Percentiles rank a stretch among this genome's conserved stretches.
phyloP scores from a whole-genome alignment of 1,284 basidiomycete species.

The Polyporus tsugae region DNA sequence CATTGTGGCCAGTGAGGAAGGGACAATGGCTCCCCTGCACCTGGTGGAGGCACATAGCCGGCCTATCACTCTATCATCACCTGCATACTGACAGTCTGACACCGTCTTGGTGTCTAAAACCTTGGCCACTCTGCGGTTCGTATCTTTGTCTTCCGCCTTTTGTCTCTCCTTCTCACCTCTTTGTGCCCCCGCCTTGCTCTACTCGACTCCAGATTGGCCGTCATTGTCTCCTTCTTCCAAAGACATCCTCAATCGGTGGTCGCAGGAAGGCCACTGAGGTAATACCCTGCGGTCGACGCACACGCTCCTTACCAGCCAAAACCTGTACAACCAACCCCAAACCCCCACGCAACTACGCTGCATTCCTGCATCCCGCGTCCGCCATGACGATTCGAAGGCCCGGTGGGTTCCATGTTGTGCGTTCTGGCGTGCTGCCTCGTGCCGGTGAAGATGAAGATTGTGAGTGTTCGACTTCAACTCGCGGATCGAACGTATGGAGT shows the following conservation, averaged over 20 bases:
- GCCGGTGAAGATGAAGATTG: constrained; percentile 12
- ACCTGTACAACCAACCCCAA: constrained; percentile 9
- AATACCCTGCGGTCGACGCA: constrained; percentile 23
- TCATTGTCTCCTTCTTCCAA: constrained; percentile 13
- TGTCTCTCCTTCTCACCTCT: constrained; percentile 24
- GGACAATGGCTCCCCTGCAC: constrained; percentile 28
- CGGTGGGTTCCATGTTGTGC: constrained; percentile 12
- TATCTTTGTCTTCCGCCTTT: constrained; percentile 30
- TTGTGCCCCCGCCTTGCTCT: constrained; percentile 8
- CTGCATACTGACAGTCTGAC: background rate
- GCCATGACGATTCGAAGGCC: constrained; percentile 11
- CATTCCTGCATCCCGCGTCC: constrained; percentile 1
- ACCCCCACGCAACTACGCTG: background rate
- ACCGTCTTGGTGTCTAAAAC: constrained; percentile 1
- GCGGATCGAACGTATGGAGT: background rate
- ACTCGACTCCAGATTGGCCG: constrained; percentile 19
- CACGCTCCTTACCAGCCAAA: constrained; percentile 27
- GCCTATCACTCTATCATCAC: constrained; percentile 19
- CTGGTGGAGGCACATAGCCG: constrained; percentile 21
- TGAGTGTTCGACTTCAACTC: constrained; percentile 15
- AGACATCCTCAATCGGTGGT: constrained; percentile 25
- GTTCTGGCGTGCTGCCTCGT: constrained; percentile 12
- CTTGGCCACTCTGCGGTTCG: constrained; percentile 22
- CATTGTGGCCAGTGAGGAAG: background rate
- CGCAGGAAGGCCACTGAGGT: constrained; percentile 33